Evolutionary conservation across 2,329 filamentous ascomycete genomes (phyloP), one percentile per base, ranked within the genome.

Genomic region (Clarireedia homoeocarpa): DNA sequence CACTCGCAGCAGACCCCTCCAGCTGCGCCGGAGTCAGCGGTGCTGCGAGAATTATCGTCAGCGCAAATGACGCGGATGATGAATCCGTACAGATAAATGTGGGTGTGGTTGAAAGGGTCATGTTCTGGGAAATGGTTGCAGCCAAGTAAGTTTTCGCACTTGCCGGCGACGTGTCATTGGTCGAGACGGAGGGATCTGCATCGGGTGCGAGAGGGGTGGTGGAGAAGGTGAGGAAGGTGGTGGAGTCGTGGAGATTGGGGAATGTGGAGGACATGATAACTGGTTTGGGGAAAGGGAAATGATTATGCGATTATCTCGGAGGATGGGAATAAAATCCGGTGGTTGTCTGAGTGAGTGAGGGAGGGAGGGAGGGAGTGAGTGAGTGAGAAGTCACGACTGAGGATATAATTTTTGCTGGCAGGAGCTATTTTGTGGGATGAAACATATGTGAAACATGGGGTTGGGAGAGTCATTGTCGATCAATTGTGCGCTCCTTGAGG

Each of bases 1-100:
- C 52, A 48, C 4, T 20, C 17, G 1, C 55, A 55, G 3, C 62
- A 38, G 17, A 24, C 14, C 54, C 54, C 34, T 56, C 54, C 23
- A 56, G 39, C 47, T 53, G 54, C 12, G 54, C 54, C 26, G 54
- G 54, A 27, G 54, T 56, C 34, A 56, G 52, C 20, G 54, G 54
- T 40, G 48, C 12, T n/a, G 51, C 15, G 4, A 57, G 55, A 44
- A 30, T 56, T 53, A 68, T 48, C 4, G 61, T 65, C 12, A 66
- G 38, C 2, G 66, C 65, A 50, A 66, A 68, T 1, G 60, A 55
- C 1, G 42, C 44, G 10, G 53, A 52, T 2, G 53, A 23, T 2
- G 54, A 53, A 51, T 68, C 66, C 50, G 57, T 60, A 52, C 61
- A 61, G 12, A 68, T 66, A 51, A 65, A 68, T 17, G 66, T 68